These are phyloP conservation scores for Gentiana straminea DNA, from an alignment of 257 asterid genomes.

Conservation along the genomic window DNA sequence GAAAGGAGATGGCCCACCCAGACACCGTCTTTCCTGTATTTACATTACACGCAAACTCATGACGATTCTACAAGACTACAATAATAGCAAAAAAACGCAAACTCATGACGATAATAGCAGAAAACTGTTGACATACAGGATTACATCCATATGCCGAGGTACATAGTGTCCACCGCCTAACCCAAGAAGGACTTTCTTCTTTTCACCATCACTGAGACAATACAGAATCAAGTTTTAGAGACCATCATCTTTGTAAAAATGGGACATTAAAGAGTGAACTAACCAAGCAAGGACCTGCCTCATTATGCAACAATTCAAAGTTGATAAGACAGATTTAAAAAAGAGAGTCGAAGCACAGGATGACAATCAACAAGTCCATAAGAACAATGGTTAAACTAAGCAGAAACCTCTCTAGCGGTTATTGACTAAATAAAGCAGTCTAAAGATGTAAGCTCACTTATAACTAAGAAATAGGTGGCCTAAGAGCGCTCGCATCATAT, in stretches of 20 bases:
- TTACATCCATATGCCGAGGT: conserved; percentile 85
- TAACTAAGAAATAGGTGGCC: background rate
- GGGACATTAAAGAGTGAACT: background rate
- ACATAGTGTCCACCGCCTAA: conserved; percentile 98
- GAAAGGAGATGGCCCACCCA: conserved; percentile 97
- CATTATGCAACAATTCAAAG: background rate
- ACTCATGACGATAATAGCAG: background rate
- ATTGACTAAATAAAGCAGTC: background rate
- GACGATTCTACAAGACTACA: no score
- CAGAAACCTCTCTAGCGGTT: no score
- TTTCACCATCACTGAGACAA: conserved; percentile 31
- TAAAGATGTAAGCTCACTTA: background rate
- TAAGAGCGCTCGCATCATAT: no score
- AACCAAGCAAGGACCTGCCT: background rate
- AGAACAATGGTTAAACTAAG: no score
- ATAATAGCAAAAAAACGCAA: background rate
- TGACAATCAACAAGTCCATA: background rate
- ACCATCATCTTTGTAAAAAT: no score
- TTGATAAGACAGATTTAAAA: background rate
- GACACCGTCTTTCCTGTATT: conserved; percentile 51
- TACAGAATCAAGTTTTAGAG: background rate
- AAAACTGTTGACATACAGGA: conserved; percentile 39
- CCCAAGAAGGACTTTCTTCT: conserved; percentile 75
- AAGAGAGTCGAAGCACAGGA: conserved; percentile 1
- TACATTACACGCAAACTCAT: conserved; percentile 5